phyloP scores from a whole-genome alignment of 768 basidiomycete genomes.

The Termitomyces sp. region DNA sequence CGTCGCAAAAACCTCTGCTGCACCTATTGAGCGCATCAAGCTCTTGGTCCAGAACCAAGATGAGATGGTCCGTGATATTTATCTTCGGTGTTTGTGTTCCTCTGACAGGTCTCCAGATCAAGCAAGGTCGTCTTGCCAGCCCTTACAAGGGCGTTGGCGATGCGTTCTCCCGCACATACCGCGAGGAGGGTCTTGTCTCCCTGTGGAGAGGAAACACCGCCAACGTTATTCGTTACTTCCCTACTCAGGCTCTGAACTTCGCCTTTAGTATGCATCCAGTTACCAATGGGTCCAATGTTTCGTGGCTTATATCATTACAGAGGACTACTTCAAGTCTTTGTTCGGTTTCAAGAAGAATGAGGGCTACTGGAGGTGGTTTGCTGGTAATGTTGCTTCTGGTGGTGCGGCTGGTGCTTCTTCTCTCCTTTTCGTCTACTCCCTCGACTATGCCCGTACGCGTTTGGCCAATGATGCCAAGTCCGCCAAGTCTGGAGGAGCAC shows the following conservation, averaged over 20 bases:
- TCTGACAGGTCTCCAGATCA: conserved; percentile 66
- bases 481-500: conserved; percentile 80
- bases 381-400: conserved; percentile 96
- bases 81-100: not conserved
- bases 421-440: conserved; percentile 98
- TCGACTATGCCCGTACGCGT: conserved; percentile 99
- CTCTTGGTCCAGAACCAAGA: conserved; percentile 98
- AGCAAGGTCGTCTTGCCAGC: conserved; percentile 93
- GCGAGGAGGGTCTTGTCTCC: conserved; percentile 90
- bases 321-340: conserved; percentile 98
- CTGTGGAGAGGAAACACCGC: conserved; percentile 99
- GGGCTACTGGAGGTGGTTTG: conserved; percentile 98
- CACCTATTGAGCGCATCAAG: conserved; percentile 99
- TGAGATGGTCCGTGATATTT: conserved; percentile 78
- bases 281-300: not conserved
- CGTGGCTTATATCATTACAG: conserved; percentile 30
- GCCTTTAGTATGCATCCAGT: conserved; percentile 82
- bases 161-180: conserved; percentile 89
- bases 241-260: conserved; percentile 99
- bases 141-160: conserved; percentile 97
- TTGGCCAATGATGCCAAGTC: conserved; percentile 98
- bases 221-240: conserved; percentile 99
- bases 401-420: conserved; percentile 99
- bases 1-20: conserved; percentile 97
- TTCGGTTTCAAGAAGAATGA: conserved; percentile 99